phyloP scores from a whole-genome alignment of 371 early-diverging fungal genomes.

The Zopfochytrium polystomum region DNA sequence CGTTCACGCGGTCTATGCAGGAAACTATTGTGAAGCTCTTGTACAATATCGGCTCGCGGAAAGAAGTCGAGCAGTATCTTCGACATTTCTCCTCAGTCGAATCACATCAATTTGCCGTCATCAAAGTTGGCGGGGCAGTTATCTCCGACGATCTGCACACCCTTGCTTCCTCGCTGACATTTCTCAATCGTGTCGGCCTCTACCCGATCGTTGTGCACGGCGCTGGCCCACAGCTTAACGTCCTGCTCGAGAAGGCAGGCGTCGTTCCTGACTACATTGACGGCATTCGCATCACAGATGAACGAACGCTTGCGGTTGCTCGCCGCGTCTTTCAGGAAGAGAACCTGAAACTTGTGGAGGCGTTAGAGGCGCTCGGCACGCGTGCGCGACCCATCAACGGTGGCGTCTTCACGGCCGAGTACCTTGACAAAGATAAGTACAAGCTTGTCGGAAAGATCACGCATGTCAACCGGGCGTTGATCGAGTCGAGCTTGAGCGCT shows the following conservation, averaged over 20 bases:
- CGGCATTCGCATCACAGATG: conserved; percentile 95
- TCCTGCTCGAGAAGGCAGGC: conserved; percentile 77
- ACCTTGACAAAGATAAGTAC: conserved; percentile 88
- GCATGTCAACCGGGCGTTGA: conserved; percentile 82
- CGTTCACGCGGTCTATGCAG: too few relatives aligned
- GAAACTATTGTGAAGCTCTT: too few relatives aligned
- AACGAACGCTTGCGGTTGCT: conserved; percentile 85
- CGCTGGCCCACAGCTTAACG: conserved; percentile 94
- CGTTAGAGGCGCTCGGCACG: conserved; percentile 89
- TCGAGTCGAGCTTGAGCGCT: conserved; percentile 86
- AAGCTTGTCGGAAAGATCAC: conserved; percentile 88
- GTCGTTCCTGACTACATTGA: conserved; percentile 90
- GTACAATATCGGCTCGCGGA: conserved; percentile 96
- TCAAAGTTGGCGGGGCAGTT: conserved; percentile 97
- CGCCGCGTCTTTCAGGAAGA: conserved; percentile 85
- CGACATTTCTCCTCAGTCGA: conserved; percentile 93
- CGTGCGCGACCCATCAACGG: conserved; percentile 90
- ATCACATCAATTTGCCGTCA: conserved; percentile 97
- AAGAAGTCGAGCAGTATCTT: conserved; percentile 96
- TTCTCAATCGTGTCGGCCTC: conserved; percentile 92
- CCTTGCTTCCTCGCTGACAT: conserved; percentile 90
- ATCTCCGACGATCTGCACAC: conserved; percentile 90
- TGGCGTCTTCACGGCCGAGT: conserved; percentile 93
- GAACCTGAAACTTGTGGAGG: conserved; percentile 93
- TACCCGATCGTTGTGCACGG: conserved; percentile 97